These are phyloP conservation scores for Paracorniculantispora psalliotae DNA, from an alignment of 2,329 filamentous ascomycete species.

Conservation along the genomic window DNA sequence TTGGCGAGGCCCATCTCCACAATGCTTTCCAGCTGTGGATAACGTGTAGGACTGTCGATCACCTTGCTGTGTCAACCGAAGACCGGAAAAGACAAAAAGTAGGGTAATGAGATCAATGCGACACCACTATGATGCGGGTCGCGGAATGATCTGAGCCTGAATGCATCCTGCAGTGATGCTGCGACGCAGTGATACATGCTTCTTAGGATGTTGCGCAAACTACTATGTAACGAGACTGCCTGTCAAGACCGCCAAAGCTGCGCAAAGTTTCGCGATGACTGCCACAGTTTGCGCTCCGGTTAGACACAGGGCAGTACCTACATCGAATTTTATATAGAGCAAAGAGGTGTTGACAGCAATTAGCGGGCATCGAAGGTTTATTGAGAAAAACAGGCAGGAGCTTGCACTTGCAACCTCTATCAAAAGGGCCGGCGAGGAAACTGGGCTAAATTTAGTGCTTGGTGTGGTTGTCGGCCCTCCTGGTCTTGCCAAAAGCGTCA, in stretches of 20 bases:
- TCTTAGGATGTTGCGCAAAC: too few species aligned
- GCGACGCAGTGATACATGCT: too few species aligned
- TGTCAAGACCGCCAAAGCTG: too few species aligned
- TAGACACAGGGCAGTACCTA: not conserved
- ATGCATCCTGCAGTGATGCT: too few species aligned
- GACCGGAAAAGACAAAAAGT: not conserved
- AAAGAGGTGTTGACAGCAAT: not conserved
- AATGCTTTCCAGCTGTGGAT: not conserved
- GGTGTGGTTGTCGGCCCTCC: not conserved
- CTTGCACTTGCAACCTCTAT: not conserved
- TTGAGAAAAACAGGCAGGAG: not conserved
- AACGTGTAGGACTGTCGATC: not conserved
- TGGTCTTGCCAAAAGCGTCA: not conserved
- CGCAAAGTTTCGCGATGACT: not conserved
- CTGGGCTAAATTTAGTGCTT: conserved; percentile 1
- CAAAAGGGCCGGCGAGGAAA: not conserved
- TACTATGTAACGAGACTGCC: too few species aligned
- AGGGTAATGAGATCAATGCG: not conserved
- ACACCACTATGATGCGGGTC: too few species aligned
- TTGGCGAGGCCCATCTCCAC: not conserved
- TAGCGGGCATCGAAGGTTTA: not conserved
- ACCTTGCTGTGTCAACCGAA: too few species aligned
- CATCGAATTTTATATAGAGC: not conserved
- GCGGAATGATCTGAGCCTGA: too few species aligned
- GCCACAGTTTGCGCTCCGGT: not conserved